Percentiles rank a stretch among this genome's conserved stretches.
These are phyloP conservation scores for Phytophthora tubulina DNA, from an alignment of 352 stramenopile genomes.

Conservation along the genomic window DNA sequence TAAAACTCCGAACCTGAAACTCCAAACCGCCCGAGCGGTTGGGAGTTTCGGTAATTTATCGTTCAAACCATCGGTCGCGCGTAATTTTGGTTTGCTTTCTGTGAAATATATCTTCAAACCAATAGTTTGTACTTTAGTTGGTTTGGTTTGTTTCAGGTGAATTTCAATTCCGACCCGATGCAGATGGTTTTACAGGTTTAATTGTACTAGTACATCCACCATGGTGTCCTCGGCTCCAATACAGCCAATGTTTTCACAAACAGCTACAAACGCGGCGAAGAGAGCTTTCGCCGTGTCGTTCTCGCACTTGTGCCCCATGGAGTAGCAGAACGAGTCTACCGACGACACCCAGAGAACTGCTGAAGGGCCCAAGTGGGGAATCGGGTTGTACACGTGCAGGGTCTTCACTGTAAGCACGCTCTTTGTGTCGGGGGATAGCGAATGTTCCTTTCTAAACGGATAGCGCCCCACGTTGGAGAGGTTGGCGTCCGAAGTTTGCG, in stretches of 20 bases:
- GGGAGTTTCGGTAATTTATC: too few species aligned
- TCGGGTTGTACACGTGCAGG: constrained; percentile 44
- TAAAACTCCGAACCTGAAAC: too few species aligned
- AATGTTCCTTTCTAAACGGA: constrained; percentile 24
- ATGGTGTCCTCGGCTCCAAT: constrained; percentile 25
- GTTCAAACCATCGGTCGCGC: too few species aligned
- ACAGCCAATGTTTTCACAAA: constrained; percentile 30
- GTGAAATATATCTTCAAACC: too few species aligned
- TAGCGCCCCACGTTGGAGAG: constrained; percentile 45
- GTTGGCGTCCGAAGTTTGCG: constrained; percentile 32
- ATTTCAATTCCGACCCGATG: neutral
- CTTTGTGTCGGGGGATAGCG: constrained; percentile 4
- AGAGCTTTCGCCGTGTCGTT: constrained; percentile 29
- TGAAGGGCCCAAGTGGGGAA: constrained; percentile 37
- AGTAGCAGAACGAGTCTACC: constrained; percentile 37
- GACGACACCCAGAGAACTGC: constrained; percentile 40
- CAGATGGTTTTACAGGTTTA: neutral
- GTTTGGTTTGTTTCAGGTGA: too few species aligned
- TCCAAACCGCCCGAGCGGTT: too few species aligned
- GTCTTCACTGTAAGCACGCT: constrained; percentile 31
- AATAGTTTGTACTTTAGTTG: too few species aligned
- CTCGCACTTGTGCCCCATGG: constrained; percentile 47
- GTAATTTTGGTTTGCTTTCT: too few species aligned
- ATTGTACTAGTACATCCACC: constrained; percentile 27
- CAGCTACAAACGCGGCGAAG: constrained; percentile 25